Evolutionary conservation across 192 early-diverging fungal genomes (phyloP).

Genomic region (Coemansia sp.): DNA sequence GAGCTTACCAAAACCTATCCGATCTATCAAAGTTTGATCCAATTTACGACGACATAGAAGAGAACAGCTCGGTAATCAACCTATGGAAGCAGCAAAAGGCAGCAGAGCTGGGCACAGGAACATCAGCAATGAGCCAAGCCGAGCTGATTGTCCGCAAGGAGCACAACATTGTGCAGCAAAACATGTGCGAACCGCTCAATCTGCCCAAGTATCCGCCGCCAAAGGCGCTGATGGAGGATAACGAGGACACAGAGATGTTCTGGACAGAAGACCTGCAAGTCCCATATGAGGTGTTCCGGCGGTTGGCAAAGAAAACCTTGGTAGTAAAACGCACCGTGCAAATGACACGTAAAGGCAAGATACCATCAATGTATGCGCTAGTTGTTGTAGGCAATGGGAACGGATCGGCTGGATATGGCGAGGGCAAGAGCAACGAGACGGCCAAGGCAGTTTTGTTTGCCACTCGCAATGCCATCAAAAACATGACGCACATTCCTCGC

Average conservation of each 20-base stretch:
- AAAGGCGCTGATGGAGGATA: slow-evolving; percentile 7
- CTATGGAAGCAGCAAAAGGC: slow-evolving; percentile 53
- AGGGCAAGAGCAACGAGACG: slow-evolving; percentile 80
- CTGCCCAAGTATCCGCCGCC: slow-evolving; percentile 22
- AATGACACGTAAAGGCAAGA: slow-evolving; percentile 77
- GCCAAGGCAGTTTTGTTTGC: slow-evolving; percentile 83
- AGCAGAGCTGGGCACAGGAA: slow-evolving; percentile 11
- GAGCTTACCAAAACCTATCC: not conserved
- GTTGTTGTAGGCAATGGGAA: slow-evolving; percentile 95
- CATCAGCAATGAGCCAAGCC: slow-evolving; percentile 9
- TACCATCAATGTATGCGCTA: slow-evolving; percentile 79
- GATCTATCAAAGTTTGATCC: slow-evolving; percentile 32
- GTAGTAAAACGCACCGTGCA: slow-evolving; percentile 73
- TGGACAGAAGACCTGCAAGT: slow-evolving; percentile 57
- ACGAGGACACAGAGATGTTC: slow-evolving; percentile 30
- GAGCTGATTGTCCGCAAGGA: slow-evolving; percentile 28
- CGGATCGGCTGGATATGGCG: slow-evolving; percentile 90
- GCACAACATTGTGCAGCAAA: slow-evolving; percentile 25
- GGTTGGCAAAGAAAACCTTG: slow-evolving; percentile 67
- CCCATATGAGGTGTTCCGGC: slow-evolving; percentile 54
- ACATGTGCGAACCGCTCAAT: slow-evolving; percentile 9
- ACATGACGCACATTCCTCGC: slow-evolving; percentile 76
- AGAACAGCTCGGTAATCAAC: slow-evolving; percentile 45
- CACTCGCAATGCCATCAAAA: slow-evolving; percentile 81
- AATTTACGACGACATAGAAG: slow-evolving; percentile 41